Base-by-base conservation (phyloP, 495 filamentous ascomycete species). In the Xylaria acuta region DNA sequence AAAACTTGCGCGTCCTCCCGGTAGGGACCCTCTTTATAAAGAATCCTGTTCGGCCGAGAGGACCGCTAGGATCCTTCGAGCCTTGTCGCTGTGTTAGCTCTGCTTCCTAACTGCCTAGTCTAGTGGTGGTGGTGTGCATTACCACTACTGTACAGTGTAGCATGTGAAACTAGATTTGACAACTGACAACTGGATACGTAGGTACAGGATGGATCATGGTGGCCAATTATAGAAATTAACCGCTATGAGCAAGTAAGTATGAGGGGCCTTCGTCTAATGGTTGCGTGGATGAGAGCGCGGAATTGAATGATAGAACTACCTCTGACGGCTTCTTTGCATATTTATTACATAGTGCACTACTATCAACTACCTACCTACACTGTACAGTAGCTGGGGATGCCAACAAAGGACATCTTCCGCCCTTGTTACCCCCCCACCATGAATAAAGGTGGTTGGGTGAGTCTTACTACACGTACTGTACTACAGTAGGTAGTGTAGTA, bases 1-100 rank as follows among this genome's bases (percentile, higher is more conserved):
- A 59, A 59, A 63, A 25, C 36, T 27, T 43, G 38, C 25, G 60
- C 60, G 34, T 60, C 58, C 43, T 64, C 60, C 60, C 22, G 38
- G 18, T 64, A 38, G 22, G 38, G 38, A 63, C 36, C 60, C 38
- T 63, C 60, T 41, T 63, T 43, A 43, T 63, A 43, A 40, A 27
- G 60, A 43, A 63, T 40, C 36, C 59, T 63, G 3, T 30, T 43
- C 59, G 59, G 36, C 59, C 36, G 38, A 40, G 38, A 18, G 12
- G n/a, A 43, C n/a, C n/a, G 38, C 59, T 16, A 20, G 22, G 7
- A 63, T 64, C 34, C 32, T 60, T 22, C 7, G 20, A 22, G 32
- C 58, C 27, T 38, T 60, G 20, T 60, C n/a, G 20, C 20, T 40
- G 34, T 12, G 4, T 64, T 45, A 64, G 36, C 60, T 64, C 22